Evolutionary conservation across 495 filamentous ascomycete species (phyloP), one percentile per base, ranked within the genome.

Genomic region (Penicillium verhagenii): DNA sequence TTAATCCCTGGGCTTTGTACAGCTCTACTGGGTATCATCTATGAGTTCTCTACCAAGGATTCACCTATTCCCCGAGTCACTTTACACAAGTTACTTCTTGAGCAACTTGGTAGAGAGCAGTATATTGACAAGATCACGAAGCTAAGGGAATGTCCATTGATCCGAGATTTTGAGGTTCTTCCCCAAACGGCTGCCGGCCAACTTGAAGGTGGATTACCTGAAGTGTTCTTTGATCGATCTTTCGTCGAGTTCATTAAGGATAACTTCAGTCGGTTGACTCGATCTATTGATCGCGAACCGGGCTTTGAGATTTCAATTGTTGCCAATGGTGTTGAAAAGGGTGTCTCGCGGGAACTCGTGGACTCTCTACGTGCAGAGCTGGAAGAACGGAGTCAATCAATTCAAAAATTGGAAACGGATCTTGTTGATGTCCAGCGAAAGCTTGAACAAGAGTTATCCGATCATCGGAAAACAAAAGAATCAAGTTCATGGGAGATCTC

Each of bases 31-130:
- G 95, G 92, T 29, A 88, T 96, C 28, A 76, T 96, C 21, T 99
- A 97, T 64, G 94, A 99, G 63, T 99, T 97, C 60, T 97, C 92
- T 18, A 96, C 92, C 9, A 96, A 96, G 64, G 92, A 97, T 68
- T 97, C 92, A 0, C 92, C 95, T 5, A 85, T 97, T 51, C 83
- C 93, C 9, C 86, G 94, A 47, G 81, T 83, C 21, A 92, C 87
- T 7, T 74, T 97, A 44, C 89, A 94, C 63, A 84, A 88, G 31
- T 82, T 97, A 45, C 79, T 99, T 38, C 81, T 84, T 35, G 85
- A 86, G 25, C 84, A 86, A 45, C 82, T 97, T 62, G 90, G 91
- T 23, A 82, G 93, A 57, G 92, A 96, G 60, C 86, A 86, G 63
- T 99, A 96, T 62, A 84, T 96, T 42, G 90, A 96, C 66, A 87